phyloP scores from a whole-genome alignment of 169 alveolate genomes.

The Babesia divergens region DNA sequence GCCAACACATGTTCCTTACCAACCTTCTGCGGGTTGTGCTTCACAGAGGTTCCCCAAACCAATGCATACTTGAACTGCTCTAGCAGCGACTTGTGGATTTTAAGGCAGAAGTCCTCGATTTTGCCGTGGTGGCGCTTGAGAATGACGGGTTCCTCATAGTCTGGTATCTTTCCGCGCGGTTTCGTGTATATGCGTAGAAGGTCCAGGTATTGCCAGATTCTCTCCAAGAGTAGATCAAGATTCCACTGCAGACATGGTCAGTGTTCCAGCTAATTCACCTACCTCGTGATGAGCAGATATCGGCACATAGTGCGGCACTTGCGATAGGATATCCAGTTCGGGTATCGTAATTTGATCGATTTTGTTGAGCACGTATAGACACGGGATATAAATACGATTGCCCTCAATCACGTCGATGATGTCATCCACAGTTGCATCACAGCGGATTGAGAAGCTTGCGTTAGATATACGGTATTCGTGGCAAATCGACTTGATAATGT shows the following conservation, averaged over 20 bases:
- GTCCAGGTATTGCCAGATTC: conserved; percentile 96
- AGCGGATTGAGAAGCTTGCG: conserved; percentile 90
- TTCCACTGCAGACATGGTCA: conserved; percentile 82
- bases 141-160: conserved; percentile 93
- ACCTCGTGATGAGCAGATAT: conserved; percentile 85
- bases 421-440: conserved; percentile 96
- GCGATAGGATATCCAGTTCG: conserved; percentile 88
- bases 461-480: conserved; percentile 92
- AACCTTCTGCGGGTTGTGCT: conserved; percentile 93
- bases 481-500: conserved; percentile 75
- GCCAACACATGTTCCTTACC: conserved; percentile 92
- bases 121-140: conserved; percentile 80
- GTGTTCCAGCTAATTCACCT: neutral
- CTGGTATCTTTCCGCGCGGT: conserved; percentile 96
- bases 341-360: conserved; percentile 87
- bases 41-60: conserved; percentile 98
- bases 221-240: conserved; percentile 93
- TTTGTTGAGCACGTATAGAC: conserved; percentile 91
- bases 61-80: conserved; percentile 91
- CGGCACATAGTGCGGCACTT: conserved; percentile 95
- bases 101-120: conserved; percentile 79
- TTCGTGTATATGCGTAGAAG: conserved; percentile 97
- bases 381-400: conserved; percentile 90
- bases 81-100: conserved; percentile 80
- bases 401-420: conserved; percentile 98